These are phyloP conservation scores for Ordospora pajunii DNA, from an alignment of 371 early-diverging fungal genomes.

Conservation along the genomic window DNA sequence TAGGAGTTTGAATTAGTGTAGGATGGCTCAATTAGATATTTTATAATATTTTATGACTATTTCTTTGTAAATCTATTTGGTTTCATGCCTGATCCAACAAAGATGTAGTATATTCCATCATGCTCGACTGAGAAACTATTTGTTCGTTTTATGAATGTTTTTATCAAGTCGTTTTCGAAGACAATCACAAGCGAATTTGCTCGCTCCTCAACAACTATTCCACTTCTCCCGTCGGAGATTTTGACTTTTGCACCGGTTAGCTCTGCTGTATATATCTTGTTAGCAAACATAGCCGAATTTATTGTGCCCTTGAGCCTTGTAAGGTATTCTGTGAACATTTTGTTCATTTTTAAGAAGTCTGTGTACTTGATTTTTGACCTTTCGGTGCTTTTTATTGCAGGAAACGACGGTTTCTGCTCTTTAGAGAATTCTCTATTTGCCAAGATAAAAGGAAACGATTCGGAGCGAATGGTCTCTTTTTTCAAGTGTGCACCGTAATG, in stretches of 20 bases:
- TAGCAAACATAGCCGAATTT: not conserved
- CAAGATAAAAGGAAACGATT: not conserved
- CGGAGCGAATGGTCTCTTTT: not conserved
- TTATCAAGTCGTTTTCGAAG: constrained; percentile 1
- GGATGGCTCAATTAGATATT: no score
- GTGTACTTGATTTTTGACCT: not conserved
- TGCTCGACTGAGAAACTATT: not conserved
- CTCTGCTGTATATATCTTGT: constrained; percentile 27
- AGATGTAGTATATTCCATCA: constrained; percentile 15
- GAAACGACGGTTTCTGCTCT: not conserved
- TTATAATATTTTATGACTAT: not conserved
- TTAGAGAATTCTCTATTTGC: not conserved
- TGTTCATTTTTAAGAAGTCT: constrained; percentile 1
- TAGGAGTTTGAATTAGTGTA: no score
- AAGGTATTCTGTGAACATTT: constrained; percentile 17
- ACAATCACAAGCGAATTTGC: constrained; percentile 26
- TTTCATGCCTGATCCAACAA: constrained; percentile 30
- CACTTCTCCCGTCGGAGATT: not conserved
- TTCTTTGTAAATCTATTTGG: constrained; percentile 36
- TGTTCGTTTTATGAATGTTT: constrained; percentile 11
- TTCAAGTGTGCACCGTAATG: not conserved
- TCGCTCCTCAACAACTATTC: constrained; percentile 40
- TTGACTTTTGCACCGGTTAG: constrained; percentile 37
- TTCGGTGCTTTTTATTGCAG: not conserved
- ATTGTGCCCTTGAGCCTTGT: not conserved